Percentiles rank a stretch among this genome's conserved stretches.
phyloP scores from a whole-genome alignment of 768 basidiomycete genomes.

The Gloeopeniophorella convolvens region DNA sequence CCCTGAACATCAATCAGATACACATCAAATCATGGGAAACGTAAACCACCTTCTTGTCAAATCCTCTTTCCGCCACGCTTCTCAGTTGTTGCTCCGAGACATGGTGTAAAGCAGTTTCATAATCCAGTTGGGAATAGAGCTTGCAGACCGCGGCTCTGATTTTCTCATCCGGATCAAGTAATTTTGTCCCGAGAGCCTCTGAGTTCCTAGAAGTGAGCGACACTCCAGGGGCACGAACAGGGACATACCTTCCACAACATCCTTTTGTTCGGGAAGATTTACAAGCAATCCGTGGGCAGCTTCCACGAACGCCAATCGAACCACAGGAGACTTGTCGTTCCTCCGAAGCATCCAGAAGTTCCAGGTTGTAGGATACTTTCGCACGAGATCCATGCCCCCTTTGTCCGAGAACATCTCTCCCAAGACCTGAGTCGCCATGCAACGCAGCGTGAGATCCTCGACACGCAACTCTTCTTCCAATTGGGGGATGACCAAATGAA shows the following conservation, averaged over 20 bases:
- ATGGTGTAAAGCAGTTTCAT: constrained; percentile 83
- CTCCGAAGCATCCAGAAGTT: constrained; percentile 71
- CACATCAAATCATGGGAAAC: neutral
- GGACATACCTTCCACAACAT: constrained; percentile 66
- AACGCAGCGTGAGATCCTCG: constrained; percentile 61
- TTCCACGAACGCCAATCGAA: constrained; percentile 79
- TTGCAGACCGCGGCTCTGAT: constrained; percentile 82
- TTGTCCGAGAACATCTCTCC: constrained; percentile 89
- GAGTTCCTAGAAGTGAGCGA: neutral
- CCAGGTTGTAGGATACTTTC: constrained; percentile 83
- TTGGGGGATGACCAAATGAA: constrained; percentile 89
- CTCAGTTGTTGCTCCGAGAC: constrained; percentile 58
- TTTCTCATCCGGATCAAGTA: constrained; percentile 86
- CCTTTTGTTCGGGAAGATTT: constrained; percentile 59
- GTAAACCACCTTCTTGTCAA: constrained; percentile 75
- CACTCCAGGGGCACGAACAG: neutral
- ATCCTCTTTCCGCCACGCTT: constrained; percentile 59
- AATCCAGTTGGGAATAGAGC: constrained; percentile 78
- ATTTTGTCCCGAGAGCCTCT: constrained; percentile 59
- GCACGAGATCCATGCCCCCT: constrained; percentile 63
- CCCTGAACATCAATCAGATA: constrained; percentile 31
- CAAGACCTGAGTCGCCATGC: constrained; percentile 78
- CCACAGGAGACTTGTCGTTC: constrained; percentile 63
- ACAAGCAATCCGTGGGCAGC: constrained; percentile 52
- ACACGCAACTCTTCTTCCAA: constrained; percentile 86